These are phyloP conservation scores for Monosporascus sp. DNA, from an alignment of 2,329 filamentous ascomycete species.

Conservation along the genomic window DNA sequence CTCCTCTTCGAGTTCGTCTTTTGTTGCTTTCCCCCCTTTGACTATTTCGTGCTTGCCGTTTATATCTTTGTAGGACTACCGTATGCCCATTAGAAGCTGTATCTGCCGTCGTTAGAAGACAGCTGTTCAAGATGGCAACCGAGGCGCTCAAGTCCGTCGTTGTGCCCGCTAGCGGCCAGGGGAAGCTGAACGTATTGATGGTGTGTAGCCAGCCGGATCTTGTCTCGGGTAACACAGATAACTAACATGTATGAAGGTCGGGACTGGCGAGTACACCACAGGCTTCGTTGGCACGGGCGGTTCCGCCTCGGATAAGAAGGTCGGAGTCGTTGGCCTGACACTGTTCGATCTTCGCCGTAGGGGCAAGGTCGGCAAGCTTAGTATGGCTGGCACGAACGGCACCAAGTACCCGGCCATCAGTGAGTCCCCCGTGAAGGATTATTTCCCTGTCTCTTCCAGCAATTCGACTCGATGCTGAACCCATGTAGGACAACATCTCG, in stretches of 20 bases:
- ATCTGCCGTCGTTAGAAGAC: neutral
- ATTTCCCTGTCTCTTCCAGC: neutral
- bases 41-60: too few species aligned
- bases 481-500: constrained; percentile 65
- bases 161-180: constrained; percentile 8
- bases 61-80: too few species aligned
- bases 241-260: constrained; percentile 49
- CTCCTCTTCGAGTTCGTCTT: neutral
- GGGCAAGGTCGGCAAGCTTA: constrained; percentile 79
- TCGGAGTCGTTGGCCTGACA: constrained; percentile 86
- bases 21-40: too few species aligned
- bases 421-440: constrained; percentile 36
- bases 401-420: constrained; percentile 88
- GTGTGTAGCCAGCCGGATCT: constrained; percentile 32
- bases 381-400: constrained; percentile 87
- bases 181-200: constrained; percentile 64
- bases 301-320: constrained; percentile 90
- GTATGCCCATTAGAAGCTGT: neutral
- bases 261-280: constrained; percentile 95
- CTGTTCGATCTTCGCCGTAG: constrained; percentile 83
- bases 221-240: constrained; percentile 1
- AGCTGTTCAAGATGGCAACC: constrained; percentile 12
- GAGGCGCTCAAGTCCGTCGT: constrained; percentile 15
- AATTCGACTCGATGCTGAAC: constrained; percentile 5
- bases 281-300: constrained; percentile 82